phyloP scores from a whole-genome alignment of 306 rosid genomes.

The Trifolium pratense region DNA sequence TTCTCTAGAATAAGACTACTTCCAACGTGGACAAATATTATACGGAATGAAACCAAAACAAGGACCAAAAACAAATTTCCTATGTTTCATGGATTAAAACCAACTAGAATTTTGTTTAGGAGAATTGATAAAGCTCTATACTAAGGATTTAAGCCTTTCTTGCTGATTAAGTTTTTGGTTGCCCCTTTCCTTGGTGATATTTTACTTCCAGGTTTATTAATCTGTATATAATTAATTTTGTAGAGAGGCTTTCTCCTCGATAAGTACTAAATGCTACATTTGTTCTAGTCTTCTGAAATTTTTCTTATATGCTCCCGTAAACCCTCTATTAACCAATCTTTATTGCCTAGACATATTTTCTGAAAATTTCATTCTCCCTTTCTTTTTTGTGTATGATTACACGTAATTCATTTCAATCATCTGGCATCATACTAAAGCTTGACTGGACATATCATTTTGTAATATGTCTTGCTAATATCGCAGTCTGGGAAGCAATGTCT shows the following conservation, averaged over 20 bases:
- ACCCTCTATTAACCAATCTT: constrained; percentile 18
- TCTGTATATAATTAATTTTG: constrained; percentile 28
- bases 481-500: constrained; percentile 97
- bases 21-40: constrained; percentile 4
- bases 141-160: background rate
- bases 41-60: background rate
- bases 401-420: constrained; percentile 21
- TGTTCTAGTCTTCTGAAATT: constrained; percentile 30
- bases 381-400: constrained; percentile 2
- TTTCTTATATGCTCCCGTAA: constrained; percentile 20
- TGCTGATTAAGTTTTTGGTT: background rate
- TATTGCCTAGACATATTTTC: constrained; percentile 34
- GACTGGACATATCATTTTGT: constrained; percentile 21
- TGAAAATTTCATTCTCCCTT: constrained; percentile 5
- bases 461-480: constrained; percentile 39
- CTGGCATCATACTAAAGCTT: constrained; percentile 37
- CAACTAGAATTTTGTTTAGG: background rate
- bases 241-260: constrained; percentile 3
- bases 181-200: constrained; percentile 10
- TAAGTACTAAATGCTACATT: constrained; percentile 18
- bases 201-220: constrained; percentile 11
- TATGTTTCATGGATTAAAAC: background rate
- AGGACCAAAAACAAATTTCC: background rate
- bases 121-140: background rate
- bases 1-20: background rate